phyloP scores from a whole-genome alignment of 257 asterid species.

The Solanum commersonii region DNA sequence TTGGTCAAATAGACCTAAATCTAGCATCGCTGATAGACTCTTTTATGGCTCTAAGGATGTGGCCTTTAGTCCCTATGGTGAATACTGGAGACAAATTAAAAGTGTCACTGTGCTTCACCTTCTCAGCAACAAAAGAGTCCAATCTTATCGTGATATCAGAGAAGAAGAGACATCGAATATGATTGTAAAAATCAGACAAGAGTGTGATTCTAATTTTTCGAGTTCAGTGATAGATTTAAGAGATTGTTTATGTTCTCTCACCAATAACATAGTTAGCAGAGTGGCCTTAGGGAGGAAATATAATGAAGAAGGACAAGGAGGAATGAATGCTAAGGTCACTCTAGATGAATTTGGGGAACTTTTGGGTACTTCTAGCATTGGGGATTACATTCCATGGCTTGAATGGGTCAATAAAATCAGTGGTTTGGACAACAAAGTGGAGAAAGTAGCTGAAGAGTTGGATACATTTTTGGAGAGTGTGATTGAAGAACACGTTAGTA shows the following conservation, averaged over 20 bases:
- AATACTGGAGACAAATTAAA: conserved; percentile 28
- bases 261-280: not conserved
- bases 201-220: not conserved
- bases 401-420: conserved; percentile 16
- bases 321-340: not conserved
- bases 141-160: not conserved
- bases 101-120: conserved; percentile 1
- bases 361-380: conserved; percentile 12
- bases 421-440: conserved; percentile 19
- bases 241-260: not conserved
- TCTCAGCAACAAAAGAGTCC: conserved; percentile 6
- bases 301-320: not conserved
- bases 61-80: conserved; percentile 3
- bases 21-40: not conserved
- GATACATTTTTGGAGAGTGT: conserved; percentile 29
- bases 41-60: not conserved
- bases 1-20: conserved; percentile 1
- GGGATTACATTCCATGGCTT: conserved; percentile 35
- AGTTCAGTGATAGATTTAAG: not conserved
- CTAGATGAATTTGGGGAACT: not conserved
- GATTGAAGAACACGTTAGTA: conserved; percentile 13
- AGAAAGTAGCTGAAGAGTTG: conserved; percentile 9
- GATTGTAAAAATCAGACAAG: not conserved
- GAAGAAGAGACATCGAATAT: conserved; percentile 2
- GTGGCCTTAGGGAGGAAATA: conserved; percentile 6